phyloP scores from a whole-genome alignment of 2,329 filamentous ascomycete species.

The Raffaelea ambrosiae region DNA sequence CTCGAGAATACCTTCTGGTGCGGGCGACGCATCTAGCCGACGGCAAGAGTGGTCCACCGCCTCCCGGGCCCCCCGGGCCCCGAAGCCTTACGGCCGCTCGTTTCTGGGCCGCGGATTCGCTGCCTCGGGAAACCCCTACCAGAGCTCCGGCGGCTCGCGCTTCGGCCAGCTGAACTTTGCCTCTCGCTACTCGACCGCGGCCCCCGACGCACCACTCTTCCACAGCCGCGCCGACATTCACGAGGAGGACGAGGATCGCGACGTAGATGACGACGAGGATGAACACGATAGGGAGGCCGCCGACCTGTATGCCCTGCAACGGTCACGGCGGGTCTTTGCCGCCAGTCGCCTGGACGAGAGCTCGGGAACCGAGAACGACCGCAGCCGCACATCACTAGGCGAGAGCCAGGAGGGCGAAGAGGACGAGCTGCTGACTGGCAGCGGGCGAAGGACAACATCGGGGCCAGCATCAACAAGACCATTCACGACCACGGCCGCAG shows the following conservation, averaged over 20 bases:
- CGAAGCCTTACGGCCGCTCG: conserved; percentile 28
- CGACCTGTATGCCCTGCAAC: conserved; percentile 87
- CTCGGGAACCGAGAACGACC: conserved; percentile 69
- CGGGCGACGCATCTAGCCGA: conserved; percentile 17
- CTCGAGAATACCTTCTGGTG: conserved; percentile 15
- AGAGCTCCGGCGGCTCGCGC: conserved; percentile 58
- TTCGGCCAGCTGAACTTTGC: conserved; percentile 67
- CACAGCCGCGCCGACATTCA: conserved; percentile 87
- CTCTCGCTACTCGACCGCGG: conserved; percentile 60
- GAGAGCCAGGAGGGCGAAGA: conserved; percentile 44
- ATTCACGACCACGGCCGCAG: background rate
- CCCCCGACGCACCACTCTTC: conserved; percentile 83
- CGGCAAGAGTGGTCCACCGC: conserved; percentile 26
- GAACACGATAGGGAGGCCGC: conserved; percentile 85
- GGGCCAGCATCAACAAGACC: conserved; percentile 13
- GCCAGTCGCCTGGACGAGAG: conserved; percentile 78
- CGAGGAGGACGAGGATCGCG: conserved; percentile 68
- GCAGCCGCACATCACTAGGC: conserved; percentile 47
- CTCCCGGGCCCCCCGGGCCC: conserved; percentile 19
- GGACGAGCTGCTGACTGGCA: conserved; percentile 24
- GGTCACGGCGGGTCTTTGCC: conserved; percentile 81
- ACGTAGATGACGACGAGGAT: conserved; percentile 88
- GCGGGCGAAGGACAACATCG: conserved; percentile 24
- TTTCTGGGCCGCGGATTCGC: conserved; percentile 26
- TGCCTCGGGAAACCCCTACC: conserved; percentile 65